Evolutionary conservation across 2,329 filamentous ascomycete genomes (phyloP).

Genomic region (Cercospora citrullina): DNA sequence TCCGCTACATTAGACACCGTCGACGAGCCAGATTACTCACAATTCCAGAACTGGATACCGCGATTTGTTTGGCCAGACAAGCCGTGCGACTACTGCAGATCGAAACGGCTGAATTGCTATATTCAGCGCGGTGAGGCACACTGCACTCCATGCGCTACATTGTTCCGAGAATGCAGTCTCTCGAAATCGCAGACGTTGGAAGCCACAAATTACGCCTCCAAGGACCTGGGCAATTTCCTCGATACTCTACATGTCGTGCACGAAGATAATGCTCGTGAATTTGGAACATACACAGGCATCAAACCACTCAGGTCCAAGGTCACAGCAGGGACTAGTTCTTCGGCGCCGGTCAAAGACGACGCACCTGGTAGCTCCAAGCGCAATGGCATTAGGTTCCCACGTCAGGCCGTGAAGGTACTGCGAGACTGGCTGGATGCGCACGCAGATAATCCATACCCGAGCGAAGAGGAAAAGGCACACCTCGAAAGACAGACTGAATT

Average conservation of each 20-base stretch:
- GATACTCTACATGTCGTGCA: constrained; percentile 51
- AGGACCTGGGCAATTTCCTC: constrained; percentile 40
- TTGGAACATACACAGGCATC: constrained; percentile 39
- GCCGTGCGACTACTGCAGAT: constrained; percentile 52
- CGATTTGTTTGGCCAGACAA: constrained; percentile 48
- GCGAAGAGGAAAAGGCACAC: constrained; percentile 79
- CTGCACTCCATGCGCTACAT: constrained; percentile 50
- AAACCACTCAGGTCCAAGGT: constrained; percentile 33
- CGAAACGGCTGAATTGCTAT: constrained; percentile 50
- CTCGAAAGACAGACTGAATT: constrained; percentile 77
- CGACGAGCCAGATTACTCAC: constrained; percentile 40
- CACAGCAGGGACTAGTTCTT: constrained; percentile 20
- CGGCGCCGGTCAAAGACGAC: constrained; percentile 28
- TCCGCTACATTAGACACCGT: constrained; percentile 9
- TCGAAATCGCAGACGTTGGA: constrained; percentile 37
- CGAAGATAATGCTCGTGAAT: constrained; percentile 42
- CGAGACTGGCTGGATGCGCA: constrained; percentile 84
- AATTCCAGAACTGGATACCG: constrained; percentile 49
- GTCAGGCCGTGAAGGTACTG: constrained; percentile 74
- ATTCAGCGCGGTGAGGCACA: constrained; percentile 42
- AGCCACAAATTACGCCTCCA: constrained; percentile 31
- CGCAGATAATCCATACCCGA: constrained; percentile 81
- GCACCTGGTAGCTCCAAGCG: constrained; percentile 39
- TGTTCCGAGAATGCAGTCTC: constrained; percentile 53
- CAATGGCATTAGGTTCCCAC: constrained; percentile 72